phyloP scores from a whole-genome alignment of 805 yeast genomes.

The Saturnispora halmiae region DNA sequence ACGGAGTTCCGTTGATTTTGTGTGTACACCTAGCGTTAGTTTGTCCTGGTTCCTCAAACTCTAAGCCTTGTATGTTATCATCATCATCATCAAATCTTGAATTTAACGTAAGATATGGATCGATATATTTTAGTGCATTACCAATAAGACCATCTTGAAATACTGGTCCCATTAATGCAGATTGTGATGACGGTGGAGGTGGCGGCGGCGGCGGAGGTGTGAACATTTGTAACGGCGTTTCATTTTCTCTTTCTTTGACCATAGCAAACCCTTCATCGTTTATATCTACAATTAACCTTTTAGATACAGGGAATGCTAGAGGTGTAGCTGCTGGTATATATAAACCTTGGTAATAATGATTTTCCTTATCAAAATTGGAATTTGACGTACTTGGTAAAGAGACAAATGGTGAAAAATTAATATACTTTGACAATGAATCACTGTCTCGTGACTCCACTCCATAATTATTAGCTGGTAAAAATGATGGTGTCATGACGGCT shows the following conservation, averaged over 20 bases:
- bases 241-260: background rate
- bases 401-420: slow-evolving; percentile 13
- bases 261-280: background rate
- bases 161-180: background rate
- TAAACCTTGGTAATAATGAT: background rate
- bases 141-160: too few relatives aligned
- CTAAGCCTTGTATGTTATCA: background rate
- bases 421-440: slow-evolving; percentile 9
- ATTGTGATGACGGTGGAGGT: background rate
- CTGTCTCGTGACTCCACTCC: slow-evolving; percentile 3
- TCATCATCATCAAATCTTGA: background rate
- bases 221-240: background rate
- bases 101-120: background rate
- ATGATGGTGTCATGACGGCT: too few relatives aligned
- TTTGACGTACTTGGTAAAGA: slow-evolving; percentile 6
- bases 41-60: too few relatives aligned
- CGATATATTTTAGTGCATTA: background rate
- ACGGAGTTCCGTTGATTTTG: background rate
- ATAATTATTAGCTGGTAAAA: too few relatives aligned
- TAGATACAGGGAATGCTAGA: background rate
- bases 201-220: background rate
- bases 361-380: background rate
- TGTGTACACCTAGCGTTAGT: too few relatives aligned
- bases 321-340: background rate
- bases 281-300: background rate